Evolutionary conservation across 1,284 basidiomycete species (phyloP), one percentile per base, ranked within the genome.

Genomic region (Cryptococcus sp.): DNA sequence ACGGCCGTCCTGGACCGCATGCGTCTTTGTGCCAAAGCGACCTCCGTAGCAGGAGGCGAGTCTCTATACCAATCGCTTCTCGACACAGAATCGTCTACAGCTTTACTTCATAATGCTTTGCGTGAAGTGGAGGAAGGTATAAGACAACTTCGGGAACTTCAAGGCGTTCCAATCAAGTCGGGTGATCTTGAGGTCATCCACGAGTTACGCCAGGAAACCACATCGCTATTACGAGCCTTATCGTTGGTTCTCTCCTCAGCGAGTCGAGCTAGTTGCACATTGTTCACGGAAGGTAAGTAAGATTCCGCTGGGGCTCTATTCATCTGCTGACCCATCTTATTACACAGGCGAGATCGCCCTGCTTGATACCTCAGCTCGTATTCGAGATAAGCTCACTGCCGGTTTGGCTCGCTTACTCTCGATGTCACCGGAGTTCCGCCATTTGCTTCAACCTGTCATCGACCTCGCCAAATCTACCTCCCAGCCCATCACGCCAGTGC

Each of bases 361-460:
- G 6, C 54, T 67, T 1, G 39, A 58, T 19, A 56, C 52, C 13
- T 55, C 50, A 1, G 29, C 40, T 26, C 49, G 46, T 40, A 53
- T 66, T 13, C 53, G 59, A 6, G 17, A 20, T 3, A 52, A 54
- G 23, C 37, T 63, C 10, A 50, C 55, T 10, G 48, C 56, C 15
- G 20, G 51, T 5, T 53, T 62, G 41, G 19, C 34, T 2, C 40
- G 44, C 71, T 59, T 65, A 23, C 56, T 56, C 19, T 13, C 46
- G 17, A 55, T 51, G 1, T 54, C 82, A 10, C 79, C 81, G n/a
- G 76, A 78, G 20, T 66, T 85, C 11, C 66, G 69, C 15, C 80
- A 84, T 61, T 80, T 87, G 52, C 77, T 86, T 51, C 49, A 62
- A 1, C 83, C 85, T 0, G 70, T 85, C n/a, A 62, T 75, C 20